Evolutionary conservation across 352 stramenopile species (phyloP).

Genomic region (Albugo candida): DNA sequence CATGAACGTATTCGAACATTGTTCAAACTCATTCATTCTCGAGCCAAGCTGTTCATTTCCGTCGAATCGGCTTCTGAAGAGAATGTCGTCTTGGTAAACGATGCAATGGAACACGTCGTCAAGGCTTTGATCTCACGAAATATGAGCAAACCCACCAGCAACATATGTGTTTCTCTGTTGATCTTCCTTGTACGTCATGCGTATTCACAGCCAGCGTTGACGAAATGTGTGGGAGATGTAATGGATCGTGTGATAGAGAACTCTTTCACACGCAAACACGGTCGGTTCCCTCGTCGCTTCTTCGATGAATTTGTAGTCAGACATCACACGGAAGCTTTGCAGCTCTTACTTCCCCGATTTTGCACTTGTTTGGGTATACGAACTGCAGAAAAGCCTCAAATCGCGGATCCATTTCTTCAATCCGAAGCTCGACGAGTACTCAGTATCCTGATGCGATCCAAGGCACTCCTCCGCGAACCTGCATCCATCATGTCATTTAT

Average conservation of each 20-base stretch:
- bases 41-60: conserved; percentile 5
- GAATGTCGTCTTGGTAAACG: background rate
- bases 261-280: conserved; percentile 70
- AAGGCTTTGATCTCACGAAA: background rate
- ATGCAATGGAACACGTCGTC: conserved; percentile 1
- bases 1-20: conserved; percentile 11
- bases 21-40: conserved; percentile 1
- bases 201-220: conserved; percentile 14
- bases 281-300: conserved; percentile 39
- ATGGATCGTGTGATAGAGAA: conserved; percentile 15
- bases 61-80: conserved; percentile 1
- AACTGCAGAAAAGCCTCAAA: too few relatives aligned
- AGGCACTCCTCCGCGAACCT: too few relatives aligned
- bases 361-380: too few relatives aligned
- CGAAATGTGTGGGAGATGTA: background rate
- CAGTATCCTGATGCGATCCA: too few relatives aligned
- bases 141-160: conserved; percentile 3
- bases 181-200: conserved; percentile 40
- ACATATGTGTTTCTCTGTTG: conserved; percentile 15
- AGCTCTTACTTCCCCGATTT: conserved; percentile 21
- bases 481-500: too few relatives aligned
- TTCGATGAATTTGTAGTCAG: conserved; percentile 50
- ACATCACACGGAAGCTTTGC: conserved; percentile 24
- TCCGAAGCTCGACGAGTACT: too few relatives aligned
- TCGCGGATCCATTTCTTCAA: too few relatives aligned